Conservation (phyloP, 805 yeast genomes). For the Cyberlindnera petersonii region DNA sequence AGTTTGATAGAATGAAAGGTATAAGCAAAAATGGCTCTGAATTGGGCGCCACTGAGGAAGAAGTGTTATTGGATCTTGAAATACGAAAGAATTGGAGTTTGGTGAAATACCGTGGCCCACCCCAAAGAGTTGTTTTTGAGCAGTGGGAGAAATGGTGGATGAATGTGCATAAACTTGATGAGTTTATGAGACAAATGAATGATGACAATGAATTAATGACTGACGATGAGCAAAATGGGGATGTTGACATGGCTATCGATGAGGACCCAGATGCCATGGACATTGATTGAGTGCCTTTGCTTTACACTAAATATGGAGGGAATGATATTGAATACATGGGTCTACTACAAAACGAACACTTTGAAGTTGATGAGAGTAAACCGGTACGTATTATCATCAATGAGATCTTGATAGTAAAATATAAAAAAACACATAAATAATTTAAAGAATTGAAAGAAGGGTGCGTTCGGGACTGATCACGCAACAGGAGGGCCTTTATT, state of each 20-base stretch:
- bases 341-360: too few relatives aligned
- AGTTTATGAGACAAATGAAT: conserved; percentile 10
- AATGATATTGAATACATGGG: too few relatives aligned
- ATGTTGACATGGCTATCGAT: conserved; percentile 2
- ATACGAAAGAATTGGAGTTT: conserved; percentile 27
- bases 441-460: background rate
- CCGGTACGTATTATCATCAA: background rate
- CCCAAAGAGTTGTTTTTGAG: conserved; percentile 18
- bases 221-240: conserved; percentile 3
- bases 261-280: conserved; percentile 4
- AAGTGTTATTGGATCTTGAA: conserved; percentile 25
- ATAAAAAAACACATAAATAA: background rate
- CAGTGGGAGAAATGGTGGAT: conserved; percentile 32
- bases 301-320: too few relatives aligned
- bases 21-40: background rate
- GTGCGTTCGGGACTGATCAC: background rate
- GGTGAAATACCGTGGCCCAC: conserved; percentile 28
- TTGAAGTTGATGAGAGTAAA: background rate
- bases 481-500: conserved; percentile 38
- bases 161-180: conserved; percentile 11
- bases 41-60: conserved; percentile 18
- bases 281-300: conserved; percentile 1
- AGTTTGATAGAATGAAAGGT: conserved; percentile 1
- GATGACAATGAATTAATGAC: background rate
- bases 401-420: background rate